Base-by-base conservation (phyloP, 2,329 filamentous ascomycete species). In the Fusarium nanum region DNA sequence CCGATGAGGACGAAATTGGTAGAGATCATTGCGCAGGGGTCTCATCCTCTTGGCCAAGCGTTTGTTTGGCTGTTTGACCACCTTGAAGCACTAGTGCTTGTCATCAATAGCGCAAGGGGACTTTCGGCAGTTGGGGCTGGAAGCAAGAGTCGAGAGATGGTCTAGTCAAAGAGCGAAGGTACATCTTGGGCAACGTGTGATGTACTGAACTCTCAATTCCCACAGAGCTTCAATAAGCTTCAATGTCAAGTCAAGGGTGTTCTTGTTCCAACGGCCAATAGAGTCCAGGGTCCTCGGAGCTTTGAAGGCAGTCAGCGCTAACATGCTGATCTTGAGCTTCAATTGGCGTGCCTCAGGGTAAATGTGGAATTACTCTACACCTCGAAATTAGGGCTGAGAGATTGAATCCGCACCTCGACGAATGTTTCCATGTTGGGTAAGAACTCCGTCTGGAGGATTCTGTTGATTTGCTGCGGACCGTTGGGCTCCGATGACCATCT, bases 11-110 rank as follows among this genome's bases (percentile, higher is more conserved):
- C 44, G 50, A 37, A 59, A 52, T 64, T 58, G 23, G 61, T 25
- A 64, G 59, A 49, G 45, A 50, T 59, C 52, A 32, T 44, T 64
- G 32, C 16, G 10, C 32, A 50, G 28, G 52, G 61, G 40, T 58
- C 12, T 30, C 28, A 13, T 30, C 27, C 20, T 12, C 14, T 40
- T 11, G 2, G n/a, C 16, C 7, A 11, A 11, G 45, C 27, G 28
- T 20, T 27, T 44, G 45, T 28, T 60, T 60, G 32, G 28, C 45
- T 28, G 55, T 14, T 59, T 30, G n/a, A 48, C 30, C 11, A 32
- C 37, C 34, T 41, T 49, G 61, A 64, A 27, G 60, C 45, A 56
- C 22, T 64, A 64, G 61, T 12, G 61, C 61, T 64, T 59, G 59
- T 37, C 14, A 32, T 23, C 12, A 16, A 5, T 5, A 20, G 18